Conservation (phyloP, 140 eudicot genomes). For the Bidens hawaiensis region DNA sequence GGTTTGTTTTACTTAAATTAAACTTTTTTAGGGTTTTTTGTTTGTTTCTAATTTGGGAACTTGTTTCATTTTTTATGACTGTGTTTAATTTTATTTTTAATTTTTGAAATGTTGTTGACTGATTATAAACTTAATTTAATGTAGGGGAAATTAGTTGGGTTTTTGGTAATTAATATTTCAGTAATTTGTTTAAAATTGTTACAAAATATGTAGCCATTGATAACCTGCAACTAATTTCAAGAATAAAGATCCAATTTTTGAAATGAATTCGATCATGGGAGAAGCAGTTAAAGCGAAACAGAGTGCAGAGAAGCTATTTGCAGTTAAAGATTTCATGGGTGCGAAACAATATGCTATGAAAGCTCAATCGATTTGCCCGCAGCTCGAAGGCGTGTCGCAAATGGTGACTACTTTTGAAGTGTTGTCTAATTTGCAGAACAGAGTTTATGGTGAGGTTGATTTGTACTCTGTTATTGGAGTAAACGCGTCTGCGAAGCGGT, state of each 20-base stretch:
- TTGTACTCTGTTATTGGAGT: constrained; percentile 75
- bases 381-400: constrained; percentile 78
- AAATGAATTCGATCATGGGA: constrained; percentile 49
- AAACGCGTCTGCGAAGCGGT: constrained; percentile 61
- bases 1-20: constrained; percentile 3
- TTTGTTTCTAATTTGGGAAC: background rate
- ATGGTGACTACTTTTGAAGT: constrained; percentile 94
- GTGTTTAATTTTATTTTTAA: background rate
- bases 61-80: constrained; percentile 2
- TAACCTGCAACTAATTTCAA: no score
- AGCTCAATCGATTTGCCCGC: constrained; percentile 76
- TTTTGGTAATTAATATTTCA: constrained; percentile 3
- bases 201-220: background rate
- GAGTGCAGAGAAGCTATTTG: constrained; percentile 76
- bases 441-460: constrained; percentile 67
- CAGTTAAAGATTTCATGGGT: constrained; percentile 54
- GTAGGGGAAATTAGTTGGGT: constrained; percentile 25
- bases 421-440: constrained; percentile 49
- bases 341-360: constrained; percentile 68
- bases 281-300: constrained; percentile 79
- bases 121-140: background rate
- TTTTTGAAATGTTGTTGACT: background rate
- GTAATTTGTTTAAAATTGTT: background rate
- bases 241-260: background rate
- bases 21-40: constrained; percentile 3